Evolutionary conservation across 352 stramenopile species (phyloP).

Genomic region (Phytophthora hybrid): DNA sequence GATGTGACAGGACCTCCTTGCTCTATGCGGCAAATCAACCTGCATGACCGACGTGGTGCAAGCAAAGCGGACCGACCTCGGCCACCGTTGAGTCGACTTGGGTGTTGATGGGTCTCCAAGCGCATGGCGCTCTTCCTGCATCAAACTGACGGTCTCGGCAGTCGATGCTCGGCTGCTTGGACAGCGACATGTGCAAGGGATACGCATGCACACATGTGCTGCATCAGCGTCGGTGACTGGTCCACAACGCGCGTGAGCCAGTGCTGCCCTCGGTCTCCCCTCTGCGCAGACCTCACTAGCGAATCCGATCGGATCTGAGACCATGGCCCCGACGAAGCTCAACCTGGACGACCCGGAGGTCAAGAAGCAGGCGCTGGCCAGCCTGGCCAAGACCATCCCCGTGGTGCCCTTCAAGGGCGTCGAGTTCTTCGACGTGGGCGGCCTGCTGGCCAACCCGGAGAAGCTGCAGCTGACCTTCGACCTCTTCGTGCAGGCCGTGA

Average conservation of each 20-base stretch:
- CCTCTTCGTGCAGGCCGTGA: constrained; percentile 87
- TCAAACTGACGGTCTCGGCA: neutral
- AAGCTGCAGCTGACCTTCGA: constrained; percentile 94
- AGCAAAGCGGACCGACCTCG: neutral
- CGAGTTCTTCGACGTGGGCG: constrained; percentile 98
- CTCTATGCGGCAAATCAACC: neutral
- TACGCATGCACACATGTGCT: constrained; percentile 22
- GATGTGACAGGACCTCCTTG: constrained; percentile 1
- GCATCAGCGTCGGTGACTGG: constrained; percentile 30
- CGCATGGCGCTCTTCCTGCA: constrained; percentile 8
- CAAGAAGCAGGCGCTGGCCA: constrained; percentile 58
- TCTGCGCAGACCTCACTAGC: constrained; percentile 33
- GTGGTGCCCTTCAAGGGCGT: constrained; percentile 97
- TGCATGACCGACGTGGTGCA: neutral
- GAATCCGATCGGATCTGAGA: constrained; percentile 31
- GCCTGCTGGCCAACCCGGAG: constrained; percentile 89
- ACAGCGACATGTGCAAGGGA: constrained; percentile 34
- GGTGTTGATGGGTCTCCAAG: neutral
- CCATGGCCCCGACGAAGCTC: constrained; percentile 37
- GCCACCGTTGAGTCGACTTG: too few relatives aligned
- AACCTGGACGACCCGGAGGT: constrained; percentile 60
- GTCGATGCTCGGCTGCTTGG: constrained; percentile 10
- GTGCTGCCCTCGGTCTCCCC: constrained; percentile 5
- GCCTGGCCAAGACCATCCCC: constrained; percentile 92
- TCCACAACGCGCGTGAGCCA: constrained; percentile 27